Conservation (phyloP, 2,329 filamentous ascomycete genomes). For the Venturiaceae sp. region DNA sequence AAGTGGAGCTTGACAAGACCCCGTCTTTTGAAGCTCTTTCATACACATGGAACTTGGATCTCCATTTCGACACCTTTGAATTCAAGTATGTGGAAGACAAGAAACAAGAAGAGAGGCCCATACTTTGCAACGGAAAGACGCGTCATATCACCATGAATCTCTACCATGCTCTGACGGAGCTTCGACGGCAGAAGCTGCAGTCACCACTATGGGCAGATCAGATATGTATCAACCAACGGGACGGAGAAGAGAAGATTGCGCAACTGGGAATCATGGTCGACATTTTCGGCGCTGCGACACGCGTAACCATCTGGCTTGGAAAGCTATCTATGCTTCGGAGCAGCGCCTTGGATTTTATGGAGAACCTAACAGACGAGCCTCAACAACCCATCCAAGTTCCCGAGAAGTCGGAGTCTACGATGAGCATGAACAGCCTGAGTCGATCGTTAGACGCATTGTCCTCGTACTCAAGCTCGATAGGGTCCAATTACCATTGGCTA, state of each 20-base stretch:
- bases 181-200: neutral
- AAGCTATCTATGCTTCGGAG: neutral
- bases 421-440: conserved; percentile 5
- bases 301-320: neutral
- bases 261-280: conserved; percentile 5
- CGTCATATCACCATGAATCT: conserved; percentile 20
- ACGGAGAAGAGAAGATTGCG: conserved; percentile 4
- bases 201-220: conserved; percentile 2
- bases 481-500: conserved; percentile 6
- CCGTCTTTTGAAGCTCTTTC: conserved; percentile 7
- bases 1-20: conserved; percentile 2
- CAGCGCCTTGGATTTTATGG: conserved; percentile 5
- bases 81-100: neutral
- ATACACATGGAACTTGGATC: conserved; percentile 7
- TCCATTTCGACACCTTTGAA: neutral
- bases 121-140: conserved; percentile 18
- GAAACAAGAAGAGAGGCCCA: conserved; percentile 10
- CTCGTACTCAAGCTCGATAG: conserved; percentile 1
- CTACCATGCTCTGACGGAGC: conserved; percentile 9
- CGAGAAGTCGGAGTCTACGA: neutral
- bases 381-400: neutral
- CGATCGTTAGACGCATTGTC: neutral
- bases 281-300: neutral
- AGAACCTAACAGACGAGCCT: conserved; percentile 3
- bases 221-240: conserved; percentile 6